Evolutionary conservation across 805 yeast species (phyloP), one percentile per base, ranked within the genome.

Genomic region (Dipodascus albidus): DNA sequence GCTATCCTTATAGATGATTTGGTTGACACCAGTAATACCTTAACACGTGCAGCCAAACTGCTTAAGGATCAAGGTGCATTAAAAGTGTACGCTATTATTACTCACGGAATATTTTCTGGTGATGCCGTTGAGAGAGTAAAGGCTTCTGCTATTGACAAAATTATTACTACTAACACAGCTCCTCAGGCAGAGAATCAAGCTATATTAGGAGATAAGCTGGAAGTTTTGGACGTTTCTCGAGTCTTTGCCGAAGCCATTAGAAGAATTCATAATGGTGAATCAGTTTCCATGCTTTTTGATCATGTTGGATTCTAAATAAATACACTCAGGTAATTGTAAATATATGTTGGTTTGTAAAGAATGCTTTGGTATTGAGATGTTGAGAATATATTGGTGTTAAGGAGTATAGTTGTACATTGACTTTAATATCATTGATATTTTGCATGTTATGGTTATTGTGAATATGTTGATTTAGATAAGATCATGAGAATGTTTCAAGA

Each of bases 261-360:
- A 67, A 78, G 99, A 67, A 91, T 93, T 51, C 96, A 93, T 68
- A 93, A 93, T 61, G 99, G 99, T 60, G 99, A 93, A 72, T 82
- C 91, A 15, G 96, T 93, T 17, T 84, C 95, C 19, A 85, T 88
- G 87, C 74, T 93, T 56, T 93, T 90, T 70, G 96, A 89, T 62
- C 90, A 86, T 60, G 95, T 35, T 38, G 24, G 44, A 21, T 31
- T 44, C 24, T 21, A 44, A 27, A n/a, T n/a, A n/a, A n/a, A n/a
- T n/a, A n/a, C n/a, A n/a, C n/a, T n/a, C n/a, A n/a, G n/a, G n/a
- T n/a, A n/a, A n/a, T n/a, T n/a, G n/a, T n/a, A n/a, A n/a, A n/a
- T n/a, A n/a, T n/a, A n/a, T n/a, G n/a, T n/a, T n/a, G n/a, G n/a
- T n/a, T n/a, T n/a, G n/a, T n/a, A n/a, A n/a, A n/a, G n/a, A n/a